Percentiles rank a stretch among this genome's conserved stretches.
Conservation (phyloP, 2,329 filamentous ascomycete species). For the Paracoccidioides brasiliensis region DNA sequence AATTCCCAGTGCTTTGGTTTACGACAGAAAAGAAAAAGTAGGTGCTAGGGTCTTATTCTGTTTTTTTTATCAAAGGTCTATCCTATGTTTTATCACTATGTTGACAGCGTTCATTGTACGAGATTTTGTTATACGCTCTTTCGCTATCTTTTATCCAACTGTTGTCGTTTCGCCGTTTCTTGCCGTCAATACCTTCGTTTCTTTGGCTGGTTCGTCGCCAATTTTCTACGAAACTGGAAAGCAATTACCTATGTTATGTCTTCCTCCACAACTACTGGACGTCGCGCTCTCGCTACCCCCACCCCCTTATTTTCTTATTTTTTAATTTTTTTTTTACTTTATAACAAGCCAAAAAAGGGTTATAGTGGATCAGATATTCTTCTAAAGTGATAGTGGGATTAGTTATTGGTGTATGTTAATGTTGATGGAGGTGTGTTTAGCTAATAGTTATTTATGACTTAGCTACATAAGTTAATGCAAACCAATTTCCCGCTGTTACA, state of each 20-base stretch:
- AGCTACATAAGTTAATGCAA: no score
- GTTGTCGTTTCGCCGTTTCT: background rate
- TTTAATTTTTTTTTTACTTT: no score
- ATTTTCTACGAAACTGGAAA: background rate
- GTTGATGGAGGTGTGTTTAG: no score
- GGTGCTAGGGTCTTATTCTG: constrained; percentile 5
- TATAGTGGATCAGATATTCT: no score
- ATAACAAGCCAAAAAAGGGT: no score
- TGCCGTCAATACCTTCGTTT: background rate
- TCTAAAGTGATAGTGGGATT: no score
- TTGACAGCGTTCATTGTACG: background rate
- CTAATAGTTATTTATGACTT: no score
- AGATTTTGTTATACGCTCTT: constrained; percentile 5
- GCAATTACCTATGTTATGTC: background rate
- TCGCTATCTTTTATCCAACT: background rate
- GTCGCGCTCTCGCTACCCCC: no score
- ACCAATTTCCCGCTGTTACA: no score
- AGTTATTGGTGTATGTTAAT: no score
- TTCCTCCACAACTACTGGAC: no score
- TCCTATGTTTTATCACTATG: background rate
- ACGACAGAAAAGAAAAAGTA: constrained; percentile 9
- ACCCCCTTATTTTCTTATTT: no score
- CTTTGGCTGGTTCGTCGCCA: background rate
- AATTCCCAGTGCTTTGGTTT: constrained; percentile 18
- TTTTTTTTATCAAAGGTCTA: constrained; percentile 2